Evolutionary conservation across 2,329 filamentous ascomycete species (phyloP).

Genomic region (Penicillium griseofulvum): DNA sequence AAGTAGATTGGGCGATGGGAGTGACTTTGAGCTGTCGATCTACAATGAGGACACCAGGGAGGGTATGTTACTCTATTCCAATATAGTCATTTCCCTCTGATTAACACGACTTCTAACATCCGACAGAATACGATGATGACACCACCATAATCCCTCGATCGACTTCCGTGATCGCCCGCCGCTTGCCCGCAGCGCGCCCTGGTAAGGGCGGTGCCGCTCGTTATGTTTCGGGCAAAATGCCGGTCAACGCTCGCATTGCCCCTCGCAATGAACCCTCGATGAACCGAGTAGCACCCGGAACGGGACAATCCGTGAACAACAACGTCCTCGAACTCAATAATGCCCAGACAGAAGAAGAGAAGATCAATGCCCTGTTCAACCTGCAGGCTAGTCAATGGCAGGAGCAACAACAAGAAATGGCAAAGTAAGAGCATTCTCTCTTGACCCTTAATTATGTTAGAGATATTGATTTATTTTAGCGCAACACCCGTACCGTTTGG

Average conservation of each 20-base stretch:
- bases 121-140: constrained; percentile 89
- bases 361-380: constrained; percentile 86
- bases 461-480: constrained; percentile 39
- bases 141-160: constrained; percentile 96
- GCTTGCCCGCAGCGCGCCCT: constrained; percentile 77
- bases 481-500: constrained; percentile 46
- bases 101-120: constrained; percentile 19
- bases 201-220: constrained; percentile 88
- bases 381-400: constrained; percentile 90
- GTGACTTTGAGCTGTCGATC: constrained; percentile 93
- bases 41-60: constrained; percentile 89
- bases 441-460: neutral
- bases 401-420: constrained; percentile 88
- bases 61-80: constrained; percentile 58
- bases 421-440: constrained; percentile 57
- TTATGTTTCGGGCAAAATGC: constrained; percentile 96
- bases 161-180: constrained; percentile 85
- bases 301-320: constrained; percentile 47
- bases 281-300: constrained; percentile 34
- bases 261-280: constrained; percentile 61
- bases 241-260: constrained; percentile 78
- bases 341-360: constrained; percentile 89
- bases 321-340: constrained; percentile 67
- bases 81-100: constrained; percentile 12
- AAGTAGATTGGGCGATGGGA: constrained; percentile 89